These are phyloP conservation scores for Curvularia sp. DNA, from an alignment of 2,329 filamentous ascomycete genomes.

Conservation along the genomic window DNA sequence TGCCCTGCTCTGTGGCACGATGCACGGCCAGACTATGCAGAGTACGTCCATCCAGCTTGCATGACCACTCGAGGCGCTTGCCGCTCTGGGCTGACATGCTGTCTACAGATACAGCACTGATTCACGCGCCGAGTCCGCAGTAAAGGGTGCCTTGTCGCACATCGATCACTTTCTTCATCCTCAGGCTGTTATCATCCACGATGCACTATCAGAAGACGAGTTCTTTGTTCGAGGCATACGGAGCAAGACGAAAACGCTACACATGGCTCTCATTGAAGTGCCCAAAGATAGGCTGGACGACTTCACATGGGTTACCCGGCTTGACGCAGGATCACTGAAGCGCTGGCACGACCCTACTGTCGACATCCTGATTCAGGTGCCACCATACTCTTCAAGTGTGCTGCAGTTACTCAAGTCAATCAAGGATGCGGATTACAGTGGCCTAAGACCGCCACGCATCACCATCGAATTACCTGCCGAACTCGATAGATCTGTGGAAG, in stretches of 20 bases:
- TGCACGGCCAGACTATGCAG: constrained; percentile 76
- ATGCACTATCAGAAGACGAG: constrained; percentile 68
- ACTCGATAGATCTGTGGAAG: constrained; percentile 69
- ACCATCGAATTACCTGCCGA: constrained; percentile 82
- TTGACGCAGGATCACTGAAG: constrained; percentile 75
- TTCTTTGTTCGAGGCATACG: constrained; percentile 71
- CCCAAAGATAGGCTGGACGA: constrained; percentile 68
- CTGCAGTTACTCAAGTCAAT: constrained; percentile 80
- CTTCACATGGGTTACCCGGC: constrained; percentile 77
- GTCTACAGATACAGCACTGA: constrained; percentile 65
- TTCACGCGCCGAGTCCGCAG: constrained; percentile 69
- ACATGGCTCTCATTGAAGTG: constrained; percentile 75
- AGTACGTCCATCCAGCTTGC: constrained; percentile 37
- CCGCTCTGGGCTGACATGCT: not conserved
- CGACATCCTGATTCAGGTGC: constrained; percentile 84
- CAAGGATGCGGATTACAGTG: constrained; percentile 75
- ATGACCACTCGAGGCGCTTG: not conserved
- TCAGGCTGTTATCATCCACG: constrained; percentile 76
- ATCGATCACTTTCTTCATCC: constrained; percentile 78
- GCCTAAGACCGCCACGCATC: constrained; percentile 72
- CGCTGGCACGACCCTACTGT: constrained; percentile 80
- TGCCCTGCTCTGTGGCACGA: constrained; percentile 76
- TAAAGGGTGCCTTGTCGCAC: constrained; percentile 71
- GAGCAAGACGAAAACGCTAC: constrained; percentile 59
- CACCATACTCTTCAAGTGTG: constrained; percentile 74